Evolutionary conservation across 768 basidiomycete genomes (phyloP).

Genomic region (Tylopilus rubrobrunneus): DNA sequence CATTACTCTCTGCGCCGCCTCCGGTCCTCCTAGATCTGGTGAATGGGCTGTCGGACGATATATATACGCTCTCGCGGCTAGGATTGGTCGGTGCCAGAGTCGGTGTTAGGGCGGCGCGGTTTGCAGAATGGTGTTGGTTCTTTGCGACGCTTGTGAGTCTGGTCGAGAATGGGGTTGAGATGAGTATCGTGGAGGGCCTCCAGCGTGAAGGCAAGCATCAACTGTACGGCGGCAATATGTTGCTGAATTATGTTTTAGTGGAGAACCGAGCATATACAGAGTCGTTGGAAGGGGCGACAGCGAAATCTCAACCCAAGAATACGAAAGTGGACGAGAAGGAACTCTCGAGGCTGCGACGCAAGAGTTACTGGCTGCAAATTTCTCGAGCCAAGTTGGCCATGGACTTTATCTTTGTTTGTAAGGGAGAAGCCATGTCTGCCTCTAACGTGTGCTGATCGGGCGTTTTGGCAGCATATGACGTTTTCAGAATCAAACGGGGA

Average conservation of each 20-base stretch:
- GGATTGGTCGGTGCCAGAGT: conserved; percentile 63
- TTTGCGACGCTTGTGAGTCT: conserved; percentile 73
- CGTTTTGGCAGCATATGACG: conserved; percentile 60
- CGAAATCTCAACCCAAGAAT: conserved; percentile 60
- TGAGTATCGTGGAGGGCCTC: conserved; percentile 60
- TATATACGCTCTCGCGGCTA: conserved; percentile 69
- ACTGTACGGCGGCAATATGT: background rate
- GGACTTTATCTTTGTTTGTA: conserved; percentile 88
- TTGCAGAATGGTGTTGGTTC: conserved; percentile 88
- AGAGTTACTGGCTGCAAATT: conserved; percentile 74
- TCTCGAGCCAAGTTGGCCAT: conserved; percentile 69
- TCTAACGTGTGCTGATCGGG: conserved; percentile 5
- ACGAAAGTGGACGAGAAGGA: conserved; percentile 67
- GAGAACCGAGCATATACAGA: conserved; percentile 70
- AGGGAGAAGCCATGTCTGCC: conserved; percentile 27
- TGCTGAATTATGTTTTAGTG: conserved; percentile 39
- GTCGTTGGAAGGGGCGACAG: conserved; percentile 66
- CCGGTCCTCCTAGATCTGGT: conserved; percentile 78
- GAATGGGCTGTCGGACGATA: conserved; percentile 71
- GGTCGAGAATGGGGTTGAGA: conserved; percentile 80
- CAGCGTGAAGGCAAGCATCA: conserved; percentile 54
- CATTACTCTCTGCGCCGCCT: conserved; percentile 74
- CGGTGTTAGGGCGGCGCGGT: conserved; percentile 66
- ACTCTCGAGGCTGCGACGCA: conserved; percentile 58
- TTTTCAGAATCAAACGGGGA: conserved; percentile 67